Evolutionary conservation across 192 early-diverging fungal genomes (phyloP).

Genomic region (Diversispora epigaea): DNA sequence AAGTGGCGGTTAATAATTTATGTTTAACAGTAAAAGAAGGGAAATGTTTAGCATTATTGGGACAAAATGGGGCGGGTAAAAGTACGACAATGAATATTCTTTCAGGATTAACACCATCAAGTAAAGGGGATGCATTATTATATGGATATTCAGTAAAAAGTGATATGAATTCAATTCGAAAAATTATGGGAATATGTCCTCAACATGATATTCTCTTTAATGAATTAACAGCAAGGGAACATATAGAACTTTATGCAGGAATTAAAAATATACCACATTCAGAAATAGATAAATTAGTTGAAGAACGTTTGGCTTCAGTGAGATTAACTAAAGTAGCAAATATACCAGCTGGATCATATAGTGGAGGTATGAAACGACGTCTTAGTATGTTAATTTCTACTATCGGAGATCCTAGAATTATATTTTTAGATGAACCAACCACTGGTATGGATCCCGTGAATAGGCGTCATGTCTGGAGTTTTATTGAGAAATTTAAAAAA

Average conservation of each 20-base stretch:
- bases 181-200: constrained; percentile 76
- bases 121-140: constrained; percentile 65
- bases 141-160: constrained; percentile 56
- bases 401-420: constrained; percentile 68
- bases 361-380: constrained; percentile 75
- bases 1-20: constrained; percentile 55
- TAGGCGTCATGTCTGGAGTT: constrained; percentile 73
- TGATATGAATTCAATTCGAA: constrained; percentile 66
- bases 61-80: constrained; percentile 80
- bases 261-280: constrained; percentile 67
- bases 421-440: constrained; percentile 69
- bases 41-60: constrained; percentile 60
- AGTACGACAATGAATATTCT: constrained; percentile 78
- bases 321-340: constrained; percentile 65
- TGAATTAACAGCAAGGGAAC: constrained; percentile 72
- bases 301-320: constrained; percentile 70
- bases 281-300: constrained; percentile 52
- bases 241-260: constrained; percentile 71
- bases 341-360: constrained; percentile 63
- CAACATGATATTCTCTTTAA: constrained; percentile 76
- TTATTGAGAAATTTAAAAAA: constrained; percentile 76
- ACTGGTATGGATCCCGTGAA: constrained; percentile 79
- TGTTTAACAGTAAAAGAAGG: constrained; percentile 55
- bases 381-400: constrained; percentile 71
- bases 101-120: constrained; percentile 68